A percentile compares a stretch with the other conserved stretches of the same genome.
These are phyloP conservation scores for Bipolaris gigantea DNA, from an alignment of 2,329 filamentous ascomycete genomes.

Conservation along the genomic window DNA sequence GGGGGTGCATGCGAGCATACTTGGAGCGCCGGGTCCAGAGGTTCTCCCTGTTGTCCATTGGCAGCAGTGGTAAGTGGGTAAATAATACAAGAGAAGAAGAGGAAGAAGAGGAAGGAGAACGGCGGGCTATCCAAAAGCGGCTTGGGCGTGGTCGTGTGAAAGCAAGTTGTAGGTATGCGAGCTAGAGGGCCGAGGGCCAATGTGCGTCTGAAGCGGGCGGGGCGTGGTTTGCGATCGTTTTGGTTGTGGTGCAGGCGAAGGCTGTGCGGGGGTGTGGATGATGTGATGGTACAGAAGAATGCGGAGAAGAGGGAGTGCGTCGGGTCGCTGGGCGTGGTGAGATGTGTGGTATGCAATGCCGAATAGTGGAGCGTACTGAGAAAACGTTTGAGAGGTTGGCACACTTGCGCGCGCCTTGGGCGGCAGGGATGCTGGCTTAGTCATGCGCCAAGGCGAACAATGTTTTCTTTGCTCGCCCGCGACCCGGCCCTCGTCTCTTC, in stretches of 20 bases:
- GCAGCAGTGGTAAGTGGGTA: slow-evolving; percentile 17
- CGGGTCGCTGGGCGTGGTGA: slow-evolving; percentile 16
- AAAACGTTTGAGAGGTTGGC: slow-evolving; percentile 37
- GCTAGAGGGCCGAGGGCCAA: slow-evolving; percentile 31
- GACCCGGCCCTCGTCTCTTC: slow-evolving; percentile 7
- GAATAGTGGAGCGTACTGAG: slow-evolving; percentile 25
- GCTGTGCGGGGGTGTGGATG: slow-evolving; percentile 3
- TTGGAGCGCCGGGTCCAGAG: slow-evolving; percentile 83
- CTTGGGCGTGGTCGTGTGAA: slow-evolving; percentile 42
- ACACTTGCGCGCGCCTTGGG: slow-evolving; percentile 28
- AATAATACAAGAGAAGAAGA: slow-evolving; percentile 8
- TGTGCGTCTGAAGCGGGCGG: slow-evolving; percentile 10
- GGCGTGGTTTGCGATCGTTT: slow-evolving; percentile 9
- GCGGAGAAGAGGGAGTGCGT: slow-evolving; percentile 6
- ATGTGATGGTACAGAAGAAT: slow-evolving; percentile 7
- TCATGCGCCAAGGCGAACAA: slow-evolving; percentile 16
- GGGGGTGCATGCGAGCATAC: slow-evolving; percentile 55
- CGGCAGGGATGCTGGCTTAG: slow-evolving; percentile 20
- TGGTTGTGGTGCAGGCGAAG: slow-evolving; percentile 5
- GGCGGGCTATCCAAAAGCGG: slow-evolving; percentile 32
- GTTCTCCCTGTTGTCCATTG: slow-evolving; percentile 50
- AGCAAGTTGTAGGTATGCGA: slow-evolving; percentile 35
- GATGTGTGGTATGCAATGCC: slow-evolving; percentile 22
- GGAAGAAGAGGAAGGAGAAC: slow-evolving; percentile 2
- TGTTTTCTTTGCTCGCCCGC: slow-evolving; percentile 24